Base-by-base conservation (phyloP, 495 filamentous ascomycete genomes). In the Chaetomium cochliodes region DNA sequence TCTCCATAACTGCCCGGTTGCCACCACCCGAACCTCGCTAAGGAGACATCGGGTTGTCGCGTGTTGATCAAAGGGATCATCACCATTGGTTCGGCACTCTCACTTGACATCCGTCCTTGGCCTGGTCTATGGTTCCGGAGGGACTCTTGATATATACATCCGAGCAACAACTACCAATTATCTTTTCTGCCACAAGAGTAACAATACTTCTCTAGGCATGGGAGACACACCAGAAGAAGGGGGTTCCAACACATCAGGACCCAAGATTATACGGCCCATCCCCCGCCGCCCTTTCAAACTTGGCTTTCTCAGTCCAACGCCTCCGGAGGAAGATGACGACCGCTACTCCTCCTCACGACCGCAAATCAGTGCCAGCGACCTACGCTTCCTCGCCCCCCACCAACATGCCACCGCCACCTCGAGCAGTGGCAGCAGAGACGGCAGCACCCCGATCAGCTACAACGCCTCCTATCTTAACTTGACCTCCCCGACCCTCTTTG, bases 401-500 rank as follows among this genome's bases (percentile, higher is more conserved):
- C 66, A 68, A 26, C 69, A 50, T 61, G 50, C 33, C 58, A 58
- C 58, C 58, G 59, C 58, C 72, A 42, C 57, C 69, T 39, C 66
- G 60, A 26, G 67, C 63, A 44, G 70, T 49, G 51, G 49, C 51
- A 41, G 30, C 58, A 62, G 66, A 57, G 47, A 66, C 52, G 71
- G 69, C 26, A 71, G 71, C 41, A 68, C 77, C 25, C 66, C 63
- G 47, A 56, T 65, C 33, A 59, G 53, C 49, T 49, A 65, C 37
- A 65, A 56, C 46, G 46, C 63, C 26, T 65, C 63, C 3, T 82
- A 91, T 30, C 82, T 93, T 69, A 96, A 97, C 73, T 84, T 98
- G 58, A 97, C 92, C 30, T 87, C 90, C 16, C 91, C 90, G 3
- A 97, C 94, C 1, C 85, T 98, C 0, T 89, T 87, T 67, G 94